These are phyloP conservation scores for Vanilla planifolia DNA, from an alignment of 106 monocot species.

Conservation along the genomic window DNA sequence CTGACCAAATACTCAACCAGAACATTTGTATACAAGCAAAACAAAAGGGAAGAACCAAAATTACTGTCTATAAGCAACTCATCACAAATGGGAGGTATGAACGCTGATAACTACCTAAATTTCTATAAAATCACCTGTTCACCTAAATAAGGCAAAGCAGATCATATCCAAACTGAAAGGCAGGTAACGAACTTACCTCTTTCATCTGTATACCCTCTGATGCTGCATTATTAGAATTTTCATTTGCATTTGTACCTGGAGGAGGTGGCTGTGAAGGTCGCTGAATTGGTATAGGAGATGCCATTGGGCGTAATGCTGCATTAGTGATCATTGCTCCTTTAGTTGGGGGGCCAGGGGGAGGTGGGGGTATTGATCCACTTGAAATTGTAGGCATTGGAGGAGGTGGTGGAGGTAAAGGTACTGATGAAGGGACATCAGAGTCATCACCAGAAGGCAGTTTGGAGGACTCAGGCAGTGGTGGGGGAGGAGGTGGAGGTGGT, in stretches of 20 bases:
- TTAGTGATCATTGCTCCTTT: slow-evolving; percentile 19
- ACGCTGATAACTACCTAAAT: too few relatives aligned
- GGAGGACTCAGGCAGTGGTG: slow-evolving; percentile 36
- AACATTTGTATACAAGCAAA: too few relatives aligned
- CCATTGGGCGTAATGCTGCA: slow-evolving; percentile 31
- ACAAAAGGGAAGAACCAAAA: too few relatives aligned
- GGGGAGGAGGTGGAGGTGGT: slow-evolving; percentile 76
- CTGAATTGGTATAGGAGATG: slow-evolving; percentile 50
- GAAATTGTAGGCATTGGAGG: slow-evolving; percentile 41
- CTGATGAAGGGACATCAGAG: slow-evolving; percentile 26
- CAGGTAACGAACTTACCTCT: slow-evolving; percentile 8
- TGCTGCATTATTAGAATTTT: slow-evolving; percentile 18
- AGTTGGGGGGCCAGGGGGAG: slow-evolving; percentile 68
- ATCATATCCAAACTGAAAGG: neutral
- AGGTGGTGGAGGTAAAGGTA: slow-evolving; percentile 59
- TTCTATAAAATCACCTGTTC: too few relatives aligned
- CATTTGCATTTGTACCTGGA: slow-evolving; percentile 18
- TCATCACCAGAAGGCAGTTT: slow-evolving; percentile 29
- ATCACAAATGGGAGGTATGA: too few relatives aligned
- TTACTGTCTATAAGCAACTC: too few relatives aligned
- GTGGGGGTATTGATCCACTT: slow-evolving; percentile 29
- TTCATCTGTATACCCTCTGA: slow-evolving; percentile 34
- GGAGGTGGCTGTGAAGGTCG: slow-evolving; percentile 33
- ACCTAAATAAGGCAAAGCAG: neutral
- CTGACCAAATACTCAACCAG: too few relatives aligned